A percentile compares a stretch with the other conserved stretches of the same genome.
These are phyloP conservation scores for Bryoglossum gracile DNA, from an alignment of 495 filamentous ascomycete genomes.

Conservation along the genomic window DNA sequence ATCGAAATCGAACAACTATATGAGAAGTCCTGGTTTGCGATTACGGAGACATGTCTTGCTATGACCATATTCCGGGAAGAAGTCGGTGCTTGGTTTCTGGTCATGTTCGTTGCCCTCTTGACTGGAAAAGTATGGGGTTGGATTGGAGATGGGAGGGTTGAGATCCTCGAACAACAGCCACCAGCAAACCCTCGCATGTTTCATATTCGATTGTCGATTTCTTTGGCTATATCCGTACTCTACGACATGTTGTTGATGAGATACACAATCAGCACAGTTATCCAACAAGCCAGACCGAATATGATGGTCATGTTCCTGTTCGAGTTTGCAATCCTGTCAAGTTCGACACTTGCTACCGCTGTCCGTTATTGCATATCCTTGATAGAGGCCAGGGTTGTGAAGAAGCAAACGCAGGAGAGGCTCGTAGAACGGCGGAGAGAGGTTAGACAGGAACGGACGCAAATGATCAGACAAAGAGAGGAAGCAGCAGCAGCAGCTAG, in stretches of 20 bases:
- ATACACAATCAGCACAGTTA: slow-evolving; percentile 75
- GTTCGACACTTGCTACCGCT: slow-evolving; percentile 71
- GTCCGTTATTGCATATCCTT: slow-evolving; percentile 75
- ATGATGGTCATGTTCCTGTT: slow-evolving; percentile 99
- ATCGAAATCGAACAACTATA: slow-evolving; percentile 96
- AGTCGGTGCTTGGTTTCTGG: slow-evolving; percentile 84
- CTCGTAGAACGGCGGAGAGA: slow-evolving; percentile 53
- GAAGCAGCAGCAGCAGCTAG: slow-evolving; percentile 37
- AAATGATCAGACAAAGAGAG: slow-evolving; percentile 56
- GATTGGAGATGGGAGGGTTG: slow-evolving; percentile 93
- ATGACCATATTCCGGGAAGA: slow-evolving; percentile 99
- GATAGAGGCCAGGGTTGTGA: slow-evolving; percentile 65
- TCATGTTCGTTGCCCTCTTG: slow-evolving; percentile 92
- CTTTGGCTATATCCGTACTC: slow-evolving; percentile 64
- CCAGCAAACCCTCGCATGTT: slow-evolving; percentile 86
- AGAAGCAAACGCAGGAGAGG: slow-evolving; percentile 58
- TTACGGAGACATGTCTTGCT: slow-evolving; percentile 92
- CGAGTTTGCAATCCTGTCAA: slow-evolving; percentile 82
- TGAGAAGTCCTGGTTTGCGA: slow-evolving; percentile 94
- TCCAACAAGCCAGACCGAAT: slow-evolving; percentile 77
- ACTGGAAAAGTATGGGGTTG: slow-evolving; percentile 96
- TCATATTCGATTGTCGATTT: slow-evolving; percentile 72
- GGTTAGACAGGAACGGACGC: slow-evolving; percentile 50
- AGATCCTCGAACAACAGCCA: slow-evolving; percentile 90
- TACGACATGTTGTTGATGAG: slow-evolving; percentile 72